Conservation (phyloP, 2,329 filamentous ascomycete genomes). For the Hypoxylon sp. region DNA sequence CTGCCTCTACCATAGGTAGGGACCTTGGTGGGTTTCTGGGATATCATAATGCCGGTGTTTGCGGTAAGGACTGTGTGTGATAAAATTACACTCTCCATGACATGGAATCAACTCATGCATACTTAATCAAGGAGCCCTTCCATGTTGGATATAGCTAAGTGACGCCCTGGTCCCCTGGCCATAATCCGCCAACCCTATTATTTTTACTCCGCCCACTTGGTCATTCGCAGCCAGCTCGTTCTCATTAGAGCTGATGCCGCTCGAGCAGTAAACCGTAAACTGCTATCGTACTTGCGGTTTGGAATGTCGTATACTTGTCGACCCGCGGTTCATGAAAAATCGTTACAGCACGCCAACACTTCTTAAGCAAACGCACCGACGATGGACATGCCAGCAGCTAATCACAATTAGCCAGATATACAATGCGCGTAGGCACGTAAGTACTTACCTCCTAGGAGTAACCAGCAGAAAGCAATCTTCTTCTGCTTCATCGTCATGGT, state of each 20-base stretch:
- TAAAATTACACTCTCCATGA: conserved; percentile 33
- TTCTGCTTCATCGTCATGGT: conserved; percentile 62
- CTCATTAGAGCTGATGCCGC: conserved; percentile 11
- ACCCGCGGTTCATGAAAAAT: conserved; percentile 8
- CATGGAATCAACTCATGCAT: conserved; percentile 23
- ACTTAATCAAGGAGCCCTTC: conserved; percentile 27
- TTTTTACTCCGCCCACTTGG: conserved; percentile 4
- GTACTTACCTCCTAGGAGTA: conserved; percentile 59
- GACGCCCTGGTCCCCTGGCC: conserved; percentile 16
- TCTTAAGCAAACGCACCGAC: conserved; percentile 57
- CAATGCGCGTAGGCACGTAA: too few relatives aligned
- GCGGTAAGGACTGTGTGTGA: conserved; percentile 37
- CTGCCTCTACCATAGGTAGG: too few relatives aligned
- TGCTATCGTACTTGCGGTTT: conserved; percentile 12
- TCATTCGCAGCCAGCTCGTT: conserved; percentile 1
- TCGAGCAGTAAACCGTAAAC: conserved; percentile 5
- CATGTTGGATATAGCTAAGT: conserved; percentile 1
- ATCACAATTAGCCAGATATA: conserved; percentile 19
- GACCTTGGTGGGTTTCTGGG: too few relatives aligned
- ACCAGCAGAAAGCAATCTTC: conserved; percentile 60
- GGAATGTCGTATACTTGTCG: conserved; percentile 4
- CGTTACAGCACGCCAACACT: neutral
- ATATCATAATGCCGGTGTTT: conserved; percentile 19
- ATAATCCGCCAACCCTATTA: conserved; percentile 13
- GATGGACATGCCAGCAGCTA: conserved; percentile 57